Evolutionary conservation across 2,329 filamentous ascomycete genomes (phyloP).

Genomic region (Fusarium annulatum): DNA sequence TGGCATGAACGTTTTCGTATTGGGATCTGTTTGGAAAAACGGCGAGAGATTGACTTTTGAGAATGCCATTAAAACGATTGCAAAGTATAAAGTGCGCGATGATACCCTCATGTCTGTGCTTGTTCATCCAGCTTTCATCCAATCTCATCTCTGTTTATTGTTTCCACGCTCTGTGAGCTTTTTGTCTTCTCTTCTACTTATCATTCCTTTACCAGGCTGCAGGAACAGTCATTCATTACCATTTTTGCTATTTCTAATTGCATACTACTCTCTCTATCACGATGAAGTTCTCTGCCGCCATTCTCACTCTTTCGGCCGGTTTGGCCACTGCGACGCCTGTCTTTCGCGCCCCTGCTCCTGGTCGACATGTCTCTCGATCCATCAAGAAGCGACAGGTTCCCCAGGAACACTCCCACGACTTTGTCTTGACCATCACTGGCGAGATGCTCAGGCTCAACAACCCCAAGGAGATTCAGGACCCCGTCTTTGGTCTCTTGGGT

Average conservation of each 20-base stretch:
- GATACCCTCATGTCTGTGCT: background rate
- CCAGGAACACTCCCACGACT: constrained; percentile 12
- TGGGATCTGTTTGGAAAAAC: background rate
- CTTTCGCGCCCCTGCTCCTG: background rate
- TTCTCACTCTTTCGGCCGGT: constrained; percentile 5
- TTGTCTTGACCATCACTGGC: constrained; percentile 6
- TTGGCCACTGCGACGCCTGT: constrained; percentile 7
- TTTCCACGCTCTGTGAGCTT: constrained; percentile 1
- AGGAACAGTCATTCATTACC: background rate
- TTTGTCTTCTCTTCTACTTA: background rate
- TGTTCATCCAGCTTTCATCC: background rate
- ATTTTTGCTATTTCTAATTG: background rate
- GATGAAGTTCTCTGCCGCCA: constrained; percentile 10
- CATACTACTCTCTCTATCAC: background rate
- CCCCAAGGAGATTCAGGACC: constrained; percentile 16
- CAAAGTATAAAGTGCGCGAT: background rate
- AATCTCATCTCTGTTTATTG: background rate
- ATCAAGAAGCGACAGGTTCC: constrained; percentile 17
- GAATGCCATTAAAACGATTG: background rate
- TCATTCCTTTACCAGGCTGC: background rate
- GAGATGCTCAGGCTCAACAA: constrained; percentile 11
- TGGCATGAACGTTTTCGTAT: background rate
- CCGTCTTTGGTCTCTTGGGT: constrained; percentile 3
- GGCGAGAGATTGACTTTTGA: background rate
- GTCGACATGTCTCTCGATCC: background rate